Evolutionary conservation across 257 asterid species (phyloP), one percentile per base, ranked within the genome.

Genomic region (Solanum rostratum): DNA sequence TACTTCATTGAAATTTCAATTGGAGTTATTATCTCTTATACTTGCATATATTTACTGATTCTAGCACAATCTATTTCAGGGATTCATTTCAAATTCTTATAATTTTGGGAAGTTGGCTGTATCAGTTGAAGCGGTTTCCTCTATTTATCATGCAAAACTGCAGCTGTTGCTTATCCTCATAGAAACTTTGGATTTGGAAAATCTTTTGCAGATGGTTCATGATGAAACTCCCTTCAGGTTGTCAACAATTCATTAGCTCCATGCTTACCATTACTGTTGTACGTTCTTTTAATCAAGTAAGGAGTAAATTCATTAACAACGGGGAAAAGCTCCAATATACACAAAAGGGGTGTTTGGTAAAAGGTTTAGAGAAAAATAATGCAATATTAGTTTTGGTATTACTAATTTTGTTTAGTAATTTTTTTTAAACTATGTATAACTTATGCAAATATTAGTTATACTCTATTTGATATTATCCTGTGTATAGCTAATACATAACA

Each of bases 201-300:
- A 53, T 91, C 94, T 97, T 84, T 95, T 97, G 80, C 98, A 95
- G 83, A 93, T 95, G 98, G 86, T 95, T 89, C 96, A 94, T 80
- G 99, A 97, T 86, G 94, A 90, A 86, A 87, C 84, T 86, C 91
- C 98, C 6, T 94, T 94, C 94, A 93, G 99, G 99, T 96, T 88
- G 90, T 85, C 82, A 70, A 84, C 63, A 57, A 33, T 84, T 66
- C 85, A 2, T 43, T 79, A 78, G 29, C 18, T 84, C 7, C 53
- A 27, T 50, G 83, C 80, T 49, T 43, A 39, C 45, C 30, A 69
- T 80, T 84, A 49, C 33, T 83, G 69, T 39, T 68, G 7, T 74
- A 74, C 24, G 29, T 74, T 24, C n/a, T 74, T 70, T 43, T 69
- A 41, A 14, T 70, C 33, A 71, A 71, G 54, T 12, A 43, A 71